A percentile compares a stretch with the other conserved stretches of the same genome.
Evolutionary conservation across 257 asterid genomes (phyloP).

Genomic region (Plantago ovata): DNA sequence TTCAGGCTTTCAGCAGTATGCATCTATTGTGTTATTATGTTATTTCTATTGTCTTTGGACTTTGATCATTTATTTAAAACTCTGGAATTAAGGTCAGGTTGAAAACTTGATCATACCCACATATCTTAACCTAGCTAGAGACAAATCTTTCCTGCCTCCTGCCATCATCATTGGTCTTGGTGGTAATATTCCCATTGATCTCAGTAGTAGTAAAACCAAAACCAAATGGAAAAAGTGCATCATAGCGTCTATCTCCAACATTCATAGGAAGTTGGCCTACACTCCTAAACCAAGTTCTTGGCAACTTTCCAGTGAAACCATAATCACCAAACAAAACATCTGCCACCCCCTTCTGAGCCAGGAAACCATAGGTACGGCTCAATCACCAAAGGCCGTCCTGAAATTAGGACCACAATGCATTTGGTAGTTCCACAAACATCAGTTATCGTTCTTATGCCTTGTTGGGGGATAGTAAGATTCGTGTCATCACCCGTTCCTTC

Average conservation of each 20-base stretch:
- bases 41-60: too few relatives aligned
- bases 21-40: too few relatives aligned
- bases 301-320: conserved; percentile 44
- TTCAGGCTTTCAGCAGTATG: too few relatives aligned
- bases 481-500: conserved; percentile 38
- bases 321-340: conserved; percentile 60
- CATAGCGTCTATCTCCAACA: conserved; percentile 43
- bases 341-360: conserved; percentile 58
- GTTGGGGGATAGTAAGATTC: conserved; percentile 36
- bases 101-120: too few relatives aligned
- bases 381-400: conserved; percentile 49
- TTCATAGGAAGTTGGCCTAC: conserved; percentile 60
- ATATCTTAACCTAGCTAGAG: too few relatives aligned
- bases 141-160: not conserved
- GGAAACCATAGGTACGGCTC: conserved; percentile 63
- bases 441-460: conserved; percentile 28
- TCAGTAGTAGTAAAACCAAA: conserved; percentile 30
- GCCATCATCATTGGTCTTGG: conserved; percentile 9
- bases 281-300: conserved; percentile 58
- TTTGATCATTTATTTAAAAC: too few relatives aligned
- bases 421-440: conserved; percentile 37
- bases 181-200: conserved; percentile 2
- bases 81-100: too few relatives aligned
- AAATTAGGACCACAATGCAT: conserved; percentile 48
- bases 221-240: conserved; percentile 57